Evolutionary conservation across 805 yeast species (phyloP).

Genomic region (Myxozyma vanderwaltii): DNA sequence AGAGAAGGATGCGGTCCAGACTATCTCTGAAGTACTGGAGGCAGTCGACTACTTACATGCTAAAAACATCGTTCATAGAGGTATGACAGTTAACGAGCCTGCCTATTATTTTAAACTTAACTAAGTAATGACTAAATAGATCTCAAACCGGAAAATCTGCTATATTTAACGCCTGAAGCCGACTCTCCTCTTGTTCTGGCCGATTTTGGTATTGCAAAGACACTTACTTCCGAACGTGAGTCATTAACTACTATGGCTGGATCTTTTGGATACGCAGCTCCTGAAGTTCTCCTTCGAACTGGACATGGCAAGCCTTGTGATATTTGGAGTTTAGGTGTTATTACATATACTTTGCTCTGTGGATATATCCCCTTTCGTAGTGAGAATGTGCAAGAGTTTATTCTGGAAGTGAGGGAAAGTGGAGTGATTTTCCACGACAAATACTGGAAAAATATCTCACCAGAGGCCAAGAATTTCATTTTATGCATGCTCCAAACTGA

Average conservation of each 20-base stretch:
- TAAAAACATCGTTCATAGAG: constrained; percentile 79
- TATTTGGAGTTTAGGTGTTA: constrained; percentile 93
- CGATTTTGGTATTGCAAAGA: constrained; percentile 94
- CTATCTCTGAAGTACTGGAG: constrained; percentile 70
- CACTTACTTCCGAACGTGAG: constrained; percentile 60
- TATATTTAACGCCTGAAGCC: constrained; percentile 63
- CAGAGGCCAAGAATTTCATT: constrained; percentile 79
- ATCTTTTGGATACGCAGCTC: constrained; percentile 95
- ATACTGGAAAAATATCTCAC: constrained; percentile 81
- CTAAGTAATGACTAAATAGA: constrained; percentile 45
- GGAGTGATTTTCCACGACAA: constrained; percentile 84
- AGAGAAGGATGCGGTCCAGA: constrained; percentile 80
- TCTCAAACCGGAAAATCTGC: constrained; percentile 88
- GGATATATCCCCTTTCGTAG: constrained; percentile 93
- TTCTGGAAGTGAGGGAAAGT: constrained; percentile 74
- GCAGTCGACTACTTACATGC: constrained; percentile 81
- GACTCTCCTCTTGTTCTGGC: constrained; percentile 81
- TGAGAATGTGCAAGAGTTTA: constrained; percentile 77
- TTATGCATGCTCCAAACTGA: constrained; percentile 66
- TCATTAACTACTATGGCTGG: constrained; percentile 77
- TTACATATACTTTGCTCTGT: constrained; percentile 83
- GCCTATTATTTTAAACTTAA: neutral
- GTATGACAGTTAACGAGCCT: too few species aligned
- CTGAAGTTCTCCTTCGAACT: constrained; percentile 76
- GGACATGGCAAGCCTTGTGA: constrained; percentile 98